Conservation (phyloP, 768 basidiomycete genomes). For the Tylopilus sp. region DNA sequence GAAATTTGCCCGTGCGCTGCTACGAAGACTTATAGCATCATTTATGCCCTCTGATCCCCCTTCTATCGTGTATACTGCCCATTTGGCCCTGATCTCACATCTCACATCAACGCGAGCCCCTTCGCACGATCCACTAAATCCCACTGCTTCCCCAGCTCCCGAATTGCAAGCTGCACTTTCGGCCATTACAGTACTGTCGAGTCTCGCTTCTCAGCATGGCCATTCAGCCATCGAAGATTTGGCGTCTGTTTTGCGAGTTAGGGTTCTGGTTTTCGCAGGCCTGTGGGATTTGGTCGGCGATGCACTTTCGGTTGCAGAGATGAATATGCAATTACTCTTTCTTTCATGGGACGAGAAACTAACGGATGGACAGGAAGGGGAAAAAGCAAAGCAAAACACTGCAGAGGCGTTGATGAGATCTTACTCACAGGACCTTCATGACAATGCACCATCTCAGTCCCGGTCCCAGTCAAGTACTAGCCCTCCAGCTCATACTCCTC, state of each 20-base stretch:
- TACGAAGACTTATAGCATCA: conserved; percentile 53
- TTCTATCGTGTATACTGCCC: conserved; percentile 49
- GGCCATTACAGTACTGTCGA: conserved; percentile 33
- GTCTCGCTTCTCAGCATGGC: conserved; percentile 26
- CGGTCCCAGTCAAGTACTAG: conserved; percentile 16
- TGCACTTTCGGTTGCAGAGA: conserved; percentile 49
- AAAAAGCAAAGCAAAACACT: conserved; percentile 11
- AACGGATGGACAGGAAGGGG: neutral
- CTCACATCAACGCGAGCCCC: conserved; percentile 28
- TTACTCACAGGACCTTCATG: conserved; percentile 29
- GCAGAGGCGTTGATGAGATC: conserved; percentile 24
- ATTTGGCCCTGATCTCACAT: conserved; percentile 52
- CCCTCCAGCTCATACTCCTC: neutral
- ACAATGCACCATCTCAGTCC: conserved; percentile 19
- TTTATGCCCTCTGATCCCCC: conserved; percentile 46
- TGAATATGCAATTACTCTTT: conserved; percentile 41
- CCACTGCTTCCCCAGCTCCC: conserved; percentile 2
- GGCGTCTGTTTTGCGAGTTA: conserved; percentile 52
- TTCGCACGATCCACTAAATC: neutral
- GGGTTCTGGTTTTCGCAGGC: conserved; percentile 50
- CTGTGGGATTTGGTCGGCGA: conserved; percentile 51
- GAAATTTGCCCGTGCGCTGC: conserved; percentile 57
- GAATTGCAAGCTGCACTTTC: conserved; percentile 31
- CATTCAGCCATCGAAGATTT: conserved; percentile 49
- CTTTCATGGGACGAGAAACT: conserved; percentile 8